Conservation (phyloP, 176 grass and related monocot species). For the Cenchrus americanus region DNA sequence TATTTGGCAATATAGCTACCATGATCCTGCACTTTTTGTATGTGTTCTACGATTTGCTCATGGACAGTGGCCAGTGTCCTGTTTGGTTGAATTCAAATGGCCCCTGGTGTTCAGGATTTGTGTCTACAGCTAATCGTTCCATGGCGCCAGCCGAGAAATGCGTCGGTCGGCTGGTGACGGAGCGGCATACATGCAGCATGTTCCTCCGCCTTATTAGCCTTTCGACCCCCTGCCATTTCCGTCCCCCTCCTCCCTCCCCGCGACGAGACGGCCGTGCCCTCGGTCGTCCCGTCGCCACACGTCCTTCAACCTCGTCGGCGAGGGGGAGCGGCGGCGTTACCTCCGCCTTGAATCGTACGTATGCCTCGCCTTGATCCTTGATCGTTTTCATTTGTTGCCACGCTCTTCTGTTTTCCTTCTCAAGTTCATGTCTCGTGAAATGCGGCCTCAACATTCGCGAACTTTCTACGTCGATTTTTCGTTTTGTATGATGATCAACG, state of each 20-base stretch:
- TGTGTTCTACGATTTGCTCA: no score
- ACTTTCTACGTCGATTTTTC: not conserved
- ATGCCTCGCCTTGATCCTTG: no score
- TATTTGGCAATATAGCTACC: constrained; percentile 9
- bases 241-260: not conserved
- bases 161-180: not conserved
- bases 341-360: constrained; percentile 31
- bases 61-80: no score
- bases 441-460: not conserved
- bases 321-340: constrained; percentile 18
- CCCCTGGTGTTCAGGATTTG: no score
- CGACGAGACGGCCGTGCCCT: constrained; percentile 18
- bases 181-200: not conserved
- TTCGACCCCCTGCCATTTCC: not conserved
- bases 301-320: not conserved
- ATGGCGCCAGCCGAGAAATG: constrained; percentile 14
- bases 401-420: no score
- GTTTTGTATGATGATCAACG: not conserved
- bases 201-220: not conserved
- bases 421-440: not conserved
- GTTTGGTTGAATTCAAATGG: no score
- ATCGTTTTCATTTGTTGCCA: not conserved
- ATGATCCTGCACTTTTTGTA: no score
- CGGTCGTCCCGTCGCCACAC: not conserved
- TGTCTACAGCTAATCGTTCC: not conserved